A percentile compares a stretch with the other conserved stretches of the same genome.
phyloP scores from a whole-genome alignment of 306 rosid species.

The Cajanus cajan region DNA sequence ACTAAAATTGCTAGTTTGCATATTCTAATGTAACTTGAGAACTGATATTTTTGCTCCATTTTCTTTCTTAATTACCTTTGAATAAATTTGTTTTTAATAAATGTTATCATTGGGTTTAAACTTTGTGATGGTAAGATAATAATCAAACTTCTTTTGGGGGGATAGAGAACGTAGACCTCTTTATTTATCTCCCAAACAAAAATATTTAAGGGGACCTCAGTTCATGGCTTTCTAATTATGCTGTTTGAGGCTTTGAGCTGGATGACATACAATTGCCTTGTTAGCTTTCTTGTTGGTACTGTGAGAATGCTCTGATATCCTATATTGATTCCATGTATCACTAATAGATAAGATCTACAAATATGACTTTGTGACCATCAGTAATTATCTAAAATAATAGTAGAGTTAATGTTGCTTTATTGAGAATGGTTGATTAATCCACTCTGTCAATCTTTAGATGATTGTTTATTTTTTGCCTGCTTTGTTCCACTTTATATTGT shows the following conservation, averaged over 20 bases:
- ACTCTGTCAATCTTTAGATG: background rate
- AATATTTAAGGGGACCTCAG: background rate
- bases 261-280: background rate
- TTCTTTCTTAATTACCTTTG: constrained; percentile 14
- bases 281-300: constrained; percentile 28
- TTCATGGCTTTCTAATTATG: constrained; percentile 9
- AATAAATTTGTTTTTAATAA: background rate
- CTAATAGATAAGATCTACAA: background rate
- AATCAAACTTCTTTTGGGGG: constrained; percentile 3
- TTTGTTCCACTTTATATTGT: background rate
- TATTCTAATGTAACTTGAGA: constrained; percentile 17
- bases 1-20: constrained; percentile 5
- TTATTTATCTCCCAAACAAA: background rate
- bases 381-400: background rate
- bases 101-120: constrained; percentile 14
- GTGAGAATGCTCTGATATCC: constrained; percentile 1
- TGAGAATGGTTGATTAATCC: constrained; percentile 1
- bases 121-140: constrained; percentile 6
- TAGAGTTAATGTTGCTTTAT: background rate
- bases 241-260: constrained; percentile 3
- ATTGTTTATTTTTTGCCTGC: constrained; percentile 24
- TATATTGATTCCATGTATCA: background rate
- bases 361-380: background rate
- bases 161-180: background rate
- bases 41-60: constrained; percentile 9